Base-by-base conservation (phyloP, 176 grass and related monocot species). In the Ampelocalamus luodianensis region DNA sequence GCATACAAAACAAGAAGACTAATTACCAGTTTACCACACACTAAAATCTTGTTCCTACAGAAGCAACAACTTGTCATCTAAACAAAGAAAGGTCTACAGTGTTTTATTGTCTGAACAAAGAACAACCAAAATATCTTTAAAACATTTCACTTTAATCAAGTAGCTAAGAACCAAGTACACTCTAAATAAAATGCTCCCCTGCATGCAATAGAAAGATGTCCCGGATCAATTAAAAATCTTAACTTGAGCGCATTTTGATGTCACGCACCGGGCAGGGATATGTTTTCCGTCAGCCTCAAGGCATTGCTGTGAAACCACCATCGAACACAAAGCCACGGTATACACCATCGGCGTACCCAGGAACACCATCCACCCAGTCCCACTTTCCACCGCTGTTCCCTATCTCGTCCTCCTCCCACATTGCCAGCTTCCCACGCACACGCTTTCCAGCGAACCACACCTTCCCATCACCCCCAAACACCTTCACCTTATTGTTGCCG, bases 371-470 rank as follows among this genome's bases (percentile, higher is more conserved):
- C 5, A 96, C 86, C 97, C 97, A 99, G 77, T 89, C 93, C 97
- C 97, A 96, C 14, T 81, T 76, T 50, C 97, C 92, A 43, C 84
- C 79, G 32, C 63, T 85, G 65, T 34, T 82, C 10, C 87, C 92
- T 1, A 56, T 76, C 27, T 91, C 90, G 4, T 89, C 93, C 65
- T 99, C 97, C 75, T 99, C 97, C 97, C 97, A 99, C 97, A 96
- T 94, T 1, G 92, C 97, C 18, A 99, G 87, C 79, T 96, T 94
- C 23, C 97, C 97, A 4, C 86, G 89, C 0, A 99, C 93, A 4
- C 92, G 87, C 88, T 93, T 99, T 14, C 97, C 97, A 3, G 93
- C 92, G 34, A 99, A 99, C 93, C 97, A 99, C 18, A 99, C 97
- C 82, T 89, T 99, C 1, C 97, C 97, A 59, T 99, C 90, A 42